Base-by-base conservation (phyloP, 2,329 filamentous ascomycete genomes). In the Sarocladiaceae sp. region DNA sequence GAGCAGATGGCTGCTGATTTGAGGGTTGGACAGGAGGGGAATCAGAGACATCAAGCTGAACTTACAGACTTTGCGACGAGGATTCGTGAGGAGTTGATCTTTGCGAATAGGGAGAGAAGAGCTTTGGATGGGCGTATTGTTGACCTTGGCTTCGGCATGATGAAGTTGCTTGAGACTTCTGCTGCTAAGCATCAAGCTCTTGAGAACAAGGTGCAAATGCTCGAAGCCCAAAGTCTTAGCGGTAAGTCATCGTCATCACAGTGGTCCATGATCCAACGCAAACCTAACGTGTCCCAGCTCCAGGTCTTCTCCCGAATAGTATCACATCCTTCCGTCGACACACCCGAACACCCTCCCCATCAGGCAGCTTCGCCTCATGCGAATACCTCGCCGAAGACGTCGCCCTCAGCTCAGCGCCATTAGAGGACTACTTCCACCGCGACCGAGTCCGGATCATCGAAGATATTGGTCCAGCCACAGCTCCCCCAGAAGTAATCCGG, bases 21-120 rank as follows among this genome's bases (percentile, higher is more conserved):
- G 0, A 49, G 57, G 2, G 20, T 56, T 1, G 57, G 58, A 2
- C 15, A 55, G 2, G 42, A 58, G 12, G 56, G 58, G 4, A 18
- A 46, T 15, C 13, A 29, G 23, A 46, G 40, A n/a, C 25, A n/a
- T n/a, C 23, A 18, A 20, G 40, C 40, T 17, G 40, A 46, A 17
- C n/a, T 46, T 3, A n/a, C 10, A 10, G 40, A 46, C 40, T 46
- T 28, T 17, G 40, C 22, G 3, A 8, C 12, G 11, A 11, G 40
- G 12, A 5, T 46, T 4, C 23, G 29, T 11, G 6, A 15, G 4
- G 40, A 46, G 17, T 11, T 46, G 10, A 7, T 4, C 4, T 10
- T 11, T 28, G 22, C 40, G 7, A 46, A 13, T 11, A 20, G 20
- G 18, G 25, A 46, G 11, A 26, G 40, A 10, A 26, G 40, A 15